These are phyloP conservation scores for Willaertia magna DNA, from an alignment of 208 protist genomes.

Conservation along the genomic window DNA sequence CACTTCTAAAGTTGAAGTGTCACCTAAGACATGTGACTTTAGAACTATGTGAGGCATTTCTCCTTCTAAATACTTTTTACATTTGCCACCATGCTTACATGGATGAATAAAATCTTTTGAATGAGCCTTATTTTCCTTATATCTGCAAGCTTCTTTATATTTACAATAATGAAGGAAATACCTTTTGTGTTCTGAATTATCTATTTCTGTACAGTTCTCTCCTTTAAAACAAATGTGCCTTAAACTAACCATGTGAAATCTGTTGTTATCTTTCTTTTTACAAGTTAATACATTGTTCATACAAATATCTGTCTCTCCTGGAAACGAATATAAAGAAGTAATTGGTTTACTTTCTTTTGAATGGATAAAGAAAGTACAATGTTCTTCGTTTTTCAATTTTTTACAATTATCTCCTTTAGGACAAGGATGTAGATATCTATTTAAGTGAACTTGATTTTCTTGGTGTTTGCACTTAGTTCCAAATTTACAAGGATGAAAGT, in stretches of 20 bases:
- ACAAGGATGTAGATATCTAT: neutral
- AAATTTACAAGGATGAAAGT: neutral
- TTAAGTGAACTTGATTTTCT: neutral
- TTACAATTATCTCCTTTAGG: neutral
- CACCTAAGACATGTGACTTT: neutral
- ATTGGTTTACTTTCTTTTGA: neutral
- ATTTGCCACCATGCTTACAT: neutral
- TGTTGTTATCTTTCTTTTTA: too few relatives aligned
- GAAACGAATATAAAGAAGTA: neutral
- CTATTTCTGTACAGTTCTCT: neutral
- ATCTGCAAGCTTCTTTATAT: neutral
- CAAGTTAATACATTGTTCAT: too few relatives aligned
- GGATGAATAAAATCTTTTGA: neutral
- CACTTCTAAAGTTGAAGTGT: neutral
- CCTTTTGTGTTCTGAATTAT: neutral
- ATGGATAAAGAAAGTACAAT: neutral
- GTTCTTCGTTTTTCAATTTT: neutral
- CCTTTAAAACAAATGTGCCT: neutral
- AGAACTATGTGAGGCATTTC: neutral
- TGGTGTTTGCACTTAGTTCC: neutral
- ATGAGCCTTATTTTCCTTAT: neutral
- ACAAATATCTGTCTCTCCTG: neutral
- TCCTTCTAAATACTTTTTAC: neutral
- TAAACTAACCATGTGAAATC: neutral
- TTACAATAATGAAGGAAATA: neutral